Percentiles rank a stretch among this genome's conserved stretches.
phyloP scores from a whole-genome alignment of 345 rosid genomes.

The Eucalyptus marginata region DNA sequence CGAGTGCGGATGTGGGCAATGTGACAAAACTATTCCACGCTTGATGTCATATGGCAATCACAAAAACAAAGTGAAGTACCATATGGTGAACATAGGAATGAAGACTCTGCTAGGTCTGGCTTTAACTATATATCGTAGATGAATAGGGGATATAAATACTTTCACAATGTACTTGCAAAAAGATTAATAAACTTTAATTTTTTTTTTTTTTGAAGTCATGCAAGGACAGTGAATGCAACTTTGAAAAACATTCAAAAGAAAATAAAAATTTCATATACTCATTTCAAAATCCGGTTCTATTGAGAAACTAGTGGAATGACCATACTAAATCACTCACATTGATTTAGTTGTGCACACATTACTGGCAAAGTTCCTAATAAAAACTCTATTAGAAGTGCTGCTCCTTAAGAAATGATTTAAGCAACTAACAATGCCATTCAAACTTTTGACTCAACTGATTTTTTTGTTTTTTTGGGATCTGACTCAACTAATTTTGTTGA shows the following conservation, averaged over 20 bases:
- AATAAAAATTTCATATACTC: not conserved
- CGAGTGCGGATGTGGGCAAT: fast-evolving
- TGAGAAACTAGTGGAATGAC: not conserved
- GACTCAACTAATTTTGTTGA: not conserved
- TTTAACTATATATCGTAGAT: fast-evolving
- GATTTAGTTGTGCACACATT: not conserved
- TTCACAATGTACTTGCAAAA: no score
- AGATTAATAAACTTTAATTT: no score
- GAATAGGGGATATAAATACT: no score
- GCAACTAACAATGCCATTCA: not conserved
- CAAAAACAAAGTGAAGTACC: not conserved
- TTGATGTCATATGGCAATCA: not conserved
- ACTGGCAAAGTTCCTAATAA: not conserved
- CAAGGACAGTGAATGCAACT: no score
- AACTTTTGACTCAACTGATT: not conserved
- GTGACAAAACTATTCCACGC: not conserved
- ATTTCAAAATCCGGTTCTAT: no score
- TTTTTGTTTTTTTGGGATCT: no score
- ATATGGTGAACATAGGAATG: not conserved
- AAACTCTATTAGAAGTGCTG: not conserved
- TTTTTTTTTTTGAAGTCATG: no score
- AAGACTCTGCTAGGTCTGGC: not conserved
- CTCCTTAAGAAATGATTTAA: not conserved
- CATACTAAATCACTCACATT: not conserved
- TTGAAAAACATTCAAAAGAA: no score